Base-by-base conservation (phyloP, 306 rosid species). In the Gynostemma pentaphyllum region DNA sequence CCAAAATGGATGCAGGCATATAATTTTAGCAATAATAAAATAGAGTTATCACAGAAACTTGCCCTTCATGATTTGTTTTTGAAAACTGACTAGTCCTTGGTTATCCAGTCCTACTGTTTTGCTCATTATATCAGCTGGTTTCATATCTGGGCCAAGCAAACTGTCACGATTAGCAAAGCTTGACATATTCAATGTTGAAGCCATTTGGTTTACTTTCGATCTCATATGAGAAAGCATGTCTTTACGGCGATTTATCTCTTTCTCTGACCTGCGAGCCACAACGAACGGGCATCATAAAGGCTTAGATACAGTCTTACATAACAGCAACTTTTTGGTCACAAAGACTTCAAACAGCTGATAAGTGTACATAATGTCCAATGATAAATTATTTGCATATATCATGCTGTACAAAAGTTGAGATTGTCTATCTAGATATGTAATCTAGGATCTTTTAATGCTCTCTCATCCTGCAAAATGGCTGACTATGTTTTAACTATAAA, bases 141-240 rank as follows among this genome's bases (percentile, higher is more conserved):
- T 79, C 44, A 15, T 75, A 37, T 79, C 75, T 37, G 72, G 67
- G 24, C 78, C 83, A 7, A 79, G 66, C 70, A 79, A 79, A 48
- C 64, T 68, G 28, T 78, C 74, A 27, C 75, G 73, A 50, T 74
- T 75, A 55, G 74, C 72, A 9, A 72, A 70, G 48, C 72, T 67
- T 2, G 83, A 79, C 75, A 71, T 79, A 53, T 75, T 72, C 68
- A 79, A 70, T 16, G 60, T 60, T 49, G 80, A 23, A 45, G 83
- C 75, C 80, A 79, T 68, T 75, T 79, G 70, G 41, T 72, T 67
- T 8, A 63, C 72, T 75, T 68, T 68, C 28, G 72, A 56, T 47
- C 74, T 68, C 68, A 79, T 23, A 59, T 66, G 53, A 2, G 42
- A n/a, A 36, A 79, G 70, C 63, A 47, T 64, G 18, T 71, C 83